phyloP scores from a whole-genome alignment of 2,329 filamentous ascomycete genomes.

The Diaporthe citri region DNA sequence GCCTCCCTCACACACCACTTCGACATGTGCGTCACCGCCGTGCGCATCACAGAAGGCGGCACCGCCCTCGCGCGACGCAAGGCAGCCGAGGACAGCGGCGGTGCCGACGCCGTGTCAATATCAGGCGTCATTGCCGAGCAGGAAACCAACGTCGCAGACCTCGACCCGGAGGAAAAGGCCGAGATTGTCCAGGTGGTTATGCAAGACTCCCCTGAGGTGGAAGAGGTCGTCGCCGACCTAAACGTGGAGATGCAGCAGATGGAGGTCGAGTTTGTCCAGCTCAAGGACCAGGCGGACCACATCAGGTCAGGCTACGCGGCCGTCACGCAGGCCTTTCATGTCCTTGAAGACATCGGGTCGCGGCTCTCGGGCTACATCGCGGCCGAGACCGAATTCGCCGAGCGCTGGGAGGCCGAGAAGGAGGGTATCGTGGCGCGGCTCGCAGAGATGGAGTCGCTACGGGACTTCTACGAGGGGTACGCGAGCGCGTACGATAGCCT shows the following conservation, averaged over 20 bases:
- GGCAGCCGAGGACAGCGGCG: slow-evolving; percentile 72
- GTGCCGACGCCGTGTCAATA: slow-evolving; percentile 64
- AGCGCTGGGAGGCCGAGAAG: slow-evolving; percentile 81
- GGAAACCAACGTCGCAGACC: slow-evolving; percentile 61
- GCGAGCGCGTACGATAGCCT: slow-evolving; percentile 86
- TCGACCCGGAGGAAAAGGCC: slow-evolving; percentile 81
- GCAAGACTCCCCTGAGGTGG: slow-evolving; percentile 76
- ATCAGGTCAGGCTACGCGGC: slow-evolving; percentile 67
- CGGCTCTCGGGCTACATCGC: slow-evolving; percentile 75
- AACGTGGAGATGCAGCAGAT: slow-evolving; percentile 81
- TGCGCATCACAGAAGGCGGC: slow-evolving; percentile 74
- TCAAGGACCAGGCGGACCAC: slow-evolving; percentile 73
- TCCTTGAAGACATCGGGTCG: slow-evolving; percentile 76
- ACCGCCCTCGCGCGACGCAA: slow-evolving; percentile 62
- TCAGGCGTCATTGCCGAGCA: slow-evolving; percentile 75
- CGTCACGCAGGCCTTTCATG: slow-evolving; percentile 72
- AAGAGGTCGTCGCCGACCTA: slow-evolving; percentile 78
- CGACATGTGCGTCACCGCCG: slow-evolving; percentile 91
- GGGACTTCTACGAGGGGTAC: slow-evolving; percentile 90
- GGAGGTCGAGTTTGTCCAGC: slow-evolving; percentile 75
- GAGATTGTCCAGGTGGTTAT: slow-evolving; percentile 88
- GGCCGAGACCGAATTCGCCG: slow-evolving; percentile 73
- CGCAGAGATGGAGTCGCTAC: slow-evolving; percentile 80
- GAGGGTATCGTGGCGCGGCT: slow-evolving; percentile 77
- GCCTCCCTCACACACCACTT: slow-evolving; percentile 88